phyloP scores from a whole-genome alignment of 352 stramenopile species.

The Globisporangium ultimum region DNA sequence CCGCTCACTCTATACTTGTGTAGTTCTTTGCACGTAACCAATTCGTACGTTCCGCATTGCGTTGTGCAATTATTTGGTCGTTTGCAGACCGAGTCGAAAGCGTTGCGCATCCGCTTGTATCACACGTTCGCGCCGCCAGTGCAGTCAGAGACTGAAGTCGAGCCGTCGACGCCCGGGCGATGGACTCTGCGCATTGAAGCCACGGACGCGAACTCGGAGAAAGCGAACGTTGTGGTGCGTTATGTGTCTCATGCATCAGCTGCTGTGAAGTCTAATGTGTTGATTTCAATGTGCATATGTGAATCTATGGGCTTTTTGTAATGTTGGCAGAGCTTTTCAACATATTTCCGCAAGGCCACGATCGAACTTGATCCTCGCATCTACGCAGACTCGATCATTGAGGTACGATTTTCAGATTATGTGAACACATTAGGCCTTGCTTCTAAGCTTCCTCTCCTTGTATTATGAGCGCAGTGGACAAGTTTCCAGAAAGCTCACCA shows the following conservation, averaged over 20 bases:
- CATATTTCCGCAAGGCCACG: slow-evolving; percentile 71
- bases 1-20: too few species aligned
- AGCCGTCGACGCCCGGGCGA: slow-evolving; percentile 25
- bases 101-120: slow-evolving; percentile 52
- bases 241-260: too few species aligned
- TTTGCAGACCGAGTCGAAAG: slow-evolving; percentile 46
- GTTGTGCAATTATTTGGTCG: neutral
- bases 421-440: neutral
- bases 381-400: slow-evolving; percentile 66
- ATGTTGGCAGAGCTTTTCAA: slow-evolving; percentile 59
- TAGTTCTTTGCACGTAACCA: neutral
- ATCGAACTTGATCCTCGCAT: slow-evolving; percentile 69
- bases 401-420: slow-evolving; percentile 23
- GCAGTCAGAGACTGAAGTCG: slow-evolving; percentile 22
- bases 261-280: too few species aligned
- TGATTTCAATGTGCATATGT: neutral
- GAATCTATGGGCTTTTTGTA: neutral
- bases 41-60: neutral
- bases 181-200: slow-evolving; percentile 74
- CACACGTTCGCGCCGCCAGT: slow-evolving; percentile 58
- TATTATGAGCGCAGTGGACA: slow-evolving; percentile 42
- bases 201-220: slow-evolving; percentile 26
- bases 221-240: slow-evolving; percentile 39
- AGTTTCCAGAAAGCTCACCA: slow-evolving; percentile 72
- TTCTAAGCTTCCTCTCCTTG: too few species aligned